A percentile compares a stretch with the other conserved stretches of the same genome.
These are phyloP conservation scores for Penicillium sp. DNA, from an alignment of 2,329 filamentous ascomycete species.

Conservation along the genomic window DNA sequence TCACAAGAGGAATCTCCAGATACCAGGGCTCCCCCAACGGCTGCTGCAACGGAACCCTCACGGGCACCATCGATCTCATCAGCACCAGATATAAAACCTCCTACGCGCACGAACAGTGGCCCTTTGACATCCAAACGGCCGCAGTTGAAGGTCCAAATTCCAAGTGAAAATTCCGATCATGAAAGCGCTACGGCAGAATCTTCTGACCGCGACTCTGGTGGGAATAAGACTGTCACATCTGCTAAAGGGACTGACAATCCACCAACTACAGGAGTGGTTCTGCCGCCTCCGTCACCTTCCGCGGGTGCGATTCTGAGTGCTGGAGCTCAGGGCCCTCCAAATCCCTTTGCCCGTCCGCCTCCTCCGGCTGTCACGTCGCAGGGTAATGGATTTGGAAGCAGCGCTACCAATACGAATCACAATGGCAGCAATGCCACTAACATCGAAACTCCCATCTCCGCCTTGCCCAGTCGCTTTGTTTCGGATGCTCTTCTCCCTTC, in stretches of 20 bases:
- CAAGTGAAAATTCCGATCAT: slow-evolving; percentile 76
- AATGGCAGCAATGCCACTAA: slow-evolving; percentile 27
- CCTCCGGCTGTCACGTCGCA: slow-evolving; percentile 52
- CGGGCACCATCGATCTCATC: slow-evolving; percentile 54
- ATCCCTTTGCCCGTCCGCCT: slow-evolving; percentile 85
- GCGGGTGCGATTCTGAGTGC: slow-evolving; percentile 80
- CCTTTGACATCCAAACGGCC: slow-evolving; percentile 65
- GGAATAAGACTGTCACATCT: slow-evolving; percentile 54
- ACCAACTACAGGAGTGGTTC: slow-evolving; percentile 65
- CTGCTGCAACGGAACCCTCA: slow-evolving; percentile 44
- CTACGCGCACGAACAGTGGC: slow-evolving; percentile 71
- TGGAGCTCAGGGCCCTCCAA: slow-evolving; percentile 84
- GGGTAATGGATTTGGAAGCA: slow-evolving; percentile 40
- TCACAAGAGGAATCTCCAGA: slow-evolving; percentile 42
- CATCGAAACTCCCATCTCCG: slow-evolving; percentile 79
- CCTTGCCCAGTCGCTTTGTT: slow-evolving; percentile 85
- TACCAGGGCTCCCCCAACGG: slow-evolving; percentile 57
- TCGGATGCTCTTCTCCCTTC: slow-evolving; percentile 81
- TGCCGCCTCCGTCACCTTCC: slow-evolving; percentile 89
- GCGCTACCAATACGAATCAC: slow-evolving; percentile 10
- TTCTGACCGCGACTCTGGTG: slow-evolving; percentile 55
- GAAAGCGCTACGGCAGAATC: slow-evolving; percentile 69
- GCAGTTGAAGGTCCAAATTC: slow-evolving; percentile 87
- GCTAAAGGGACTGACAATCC: slow-evolving; percentile 52
- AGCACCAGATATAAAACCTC: slow-evolving; percentile 64